Evolutionary conservation across 345 rosid species (phyloP), one percentile per base, ranked within the genome.

Genomic region (Geranium brycei): DNA sequence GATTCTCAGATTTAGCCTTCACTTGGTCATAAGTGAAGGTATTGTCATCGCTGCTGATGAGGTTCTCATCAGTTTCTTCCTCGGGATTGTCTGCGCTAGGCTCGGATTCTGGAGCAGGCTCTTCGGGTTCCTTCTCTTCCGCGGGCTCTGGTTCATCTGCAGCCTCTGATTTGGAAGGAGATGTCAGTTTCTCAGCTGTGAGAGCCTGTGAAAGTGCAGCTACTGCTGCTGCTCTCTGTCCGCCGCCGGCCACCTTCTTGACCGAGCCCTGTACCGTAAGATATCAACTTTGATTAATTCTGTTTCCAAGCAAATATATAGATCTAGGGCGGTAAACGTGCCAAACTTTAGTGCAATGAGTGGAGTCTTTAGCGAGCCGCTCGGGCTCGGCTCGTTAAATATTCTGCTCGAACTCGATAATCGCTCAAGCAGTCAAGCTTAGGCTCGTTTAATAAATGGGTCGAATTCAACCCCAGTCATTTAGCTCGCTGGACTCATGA

Each of bases 191-290:
- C 72, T 93, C 99, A 51, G 92, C 95, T 51, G 85, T 78, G 67
- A 93, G 97, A 74, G 82, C 96, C 55, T 79, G 76, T 14, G 97
- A 93, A 72, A 93, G 92, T 71, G 97, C 99, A 58, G 99, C 99
- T 51, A 90, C 78, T 60, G 99, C 99, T 63, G 99, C 97, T 59
- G 95, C 91, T 80, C 92, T 87, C 76, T 93, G 99, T 47, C 96
- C 84, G 57, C 87, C 91, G 66, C 76, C 68, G 63, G 77, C 64
- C 66, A 82, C 3, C 83, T 73, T 87, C 64, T 71, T 13, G 53
- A 13, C 31, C 57, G 80, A 13, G 19, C 87, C 68, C 40, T 35
- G 41, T 35, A 35, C 41, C 41, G 10, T 35, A 3, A 4, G 10
- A 35, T 35, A 35, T 35, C 41, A 35, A 35, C 41, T 35, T 35